Evolutionary conservation across 768 basidiomycete genomes (phyloP).

Genomic region (Podaxis sp.): DNA sequence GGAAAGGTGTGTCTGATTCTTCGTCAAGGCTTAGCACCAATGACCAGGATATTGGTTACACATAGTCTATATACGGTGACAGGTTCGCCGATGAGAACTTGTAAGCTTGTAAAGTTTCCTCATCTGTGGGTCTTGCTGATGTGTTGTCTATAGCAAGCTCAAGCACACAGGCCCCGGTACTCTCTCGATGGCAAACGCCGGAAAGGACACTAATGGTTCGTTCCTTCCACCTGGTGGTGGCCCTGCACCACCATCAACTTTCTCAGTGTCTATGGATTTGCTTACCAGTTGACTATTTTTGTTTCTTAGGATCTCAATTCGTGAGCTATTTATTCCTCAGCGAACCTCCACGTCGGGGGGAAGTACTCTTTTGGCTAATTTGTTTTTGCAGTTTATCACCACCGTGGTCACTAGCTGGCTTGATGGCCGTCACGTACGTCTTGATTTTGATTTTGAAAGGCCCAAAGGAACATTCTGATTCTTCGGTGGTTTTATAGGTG

Average conservation of each 20-base stretch:
- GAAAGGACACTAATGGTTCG: slow-evolving; percentile 88
- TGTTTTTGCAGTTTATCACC: slow-evolving; percentile 75
- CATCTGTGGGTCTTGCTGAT: neutral
- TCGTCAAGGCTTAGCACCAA: neutral
- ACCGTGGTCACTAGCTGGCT: slow-evolving; percentile 86
- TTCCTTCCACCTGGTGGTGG: neutral
- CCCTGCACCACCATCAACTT: neutral
- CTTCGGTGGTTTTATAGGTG: slow-evolving; percentile 42
- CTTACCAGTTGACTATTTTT: slow-evolving; percentile 9
- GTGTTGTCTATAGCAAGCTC: slow-evolving; percentile 67
- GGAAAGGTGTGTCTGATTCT: slow-evolving; percentile 58
- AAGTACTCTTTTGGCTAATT: slow-evolving; percentile 7
- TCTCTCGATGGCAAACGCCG: slow-evolving; percentile 94
- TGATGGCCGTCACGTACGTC: slow-evolving; percentile 79
- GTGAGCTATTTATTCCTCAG: slow-evolving; percentile 37
- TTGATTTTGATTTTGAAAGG: neutral
- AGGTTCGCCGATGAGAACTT: slow-evolving; percentile 96
- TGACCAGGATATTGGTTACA: neutral
- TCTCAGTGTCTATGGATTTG: neutral
- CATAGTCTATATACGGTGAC: slow-evolving; percentile 84
- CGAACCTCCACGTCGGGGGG: neutral
- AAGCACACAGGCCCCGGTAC: slow-evolving; percentile 85
- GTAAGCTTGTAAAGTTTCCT: slow-evolving; percentile 34
- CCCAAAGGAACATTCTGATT: neutral
- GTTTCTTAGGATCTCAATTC: slow-evolving; percentile 73